Evolutionary conservation across 2,329 filamentous ascomycete genomes (phyloP), one percentile per base, ranked within the genome.

Genomic region (Arthrinium puccinioides): DNA sequence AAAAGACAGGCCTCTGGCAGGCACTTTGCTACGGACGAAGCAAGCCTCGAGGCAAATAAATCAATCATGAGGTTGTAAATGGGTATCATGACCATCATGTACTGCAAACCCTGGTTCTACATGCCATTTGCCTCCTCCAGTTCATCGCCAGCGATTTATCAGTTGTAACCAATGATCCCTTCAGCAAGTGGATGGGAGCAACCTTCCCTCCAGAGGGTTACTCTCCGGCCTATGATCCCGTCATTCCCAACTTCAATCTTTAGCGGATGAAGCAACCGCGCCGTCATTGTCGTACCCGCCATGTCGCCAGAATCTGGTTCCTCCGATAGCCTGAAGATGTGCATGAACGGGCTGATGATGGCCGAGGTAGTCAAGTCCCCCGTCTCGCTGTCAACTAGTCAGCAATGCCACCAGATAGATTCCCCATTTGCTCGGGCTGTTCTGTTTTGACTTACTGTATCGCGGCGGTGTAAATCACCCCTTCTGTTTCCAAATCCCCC

Each of bases 121-220:
- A n/a, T n/a, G n/a, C n/a, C n/a, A n/a, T n/a, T n/a, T n/a, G n/a
- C n/a, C n/a, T n/a, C n/a, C n/a, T n/a, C n/a, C n/a, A n/a, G n/a
- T n/a, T n/a, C n/a, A n/a, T n/a, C n/a, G n/a, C n/a, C n/a, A n/a
- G n/a, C 9, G 21, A 5, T 13, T 5, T 16, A 23, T 23, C 29
- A 60, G 27, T 72, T 72, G 47, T 68, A 70, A 1, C 69, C 69
- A 5, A 71, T 64, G n/a, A 72, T 67, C 0, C 69, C 69, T 43
- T 72, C 67, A 0, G 68, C 67, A 4, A 70, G 43, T 0, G 67
- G 55, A 5, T 46, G 44, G 5, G 16, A 15, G 14, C 32, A 44
- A 14, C 48, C 19, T 48, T 49, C 21, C 27, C 42, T 9, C 57
- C 57, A 44, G 37, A 72, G 36, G 0, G 67, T 70, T 1, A 72